Evolutionary conservation across 495 filamentous ascomycete genomes (phyloP).

Genomic region (Hyaloscypha finlandica): DNA sequence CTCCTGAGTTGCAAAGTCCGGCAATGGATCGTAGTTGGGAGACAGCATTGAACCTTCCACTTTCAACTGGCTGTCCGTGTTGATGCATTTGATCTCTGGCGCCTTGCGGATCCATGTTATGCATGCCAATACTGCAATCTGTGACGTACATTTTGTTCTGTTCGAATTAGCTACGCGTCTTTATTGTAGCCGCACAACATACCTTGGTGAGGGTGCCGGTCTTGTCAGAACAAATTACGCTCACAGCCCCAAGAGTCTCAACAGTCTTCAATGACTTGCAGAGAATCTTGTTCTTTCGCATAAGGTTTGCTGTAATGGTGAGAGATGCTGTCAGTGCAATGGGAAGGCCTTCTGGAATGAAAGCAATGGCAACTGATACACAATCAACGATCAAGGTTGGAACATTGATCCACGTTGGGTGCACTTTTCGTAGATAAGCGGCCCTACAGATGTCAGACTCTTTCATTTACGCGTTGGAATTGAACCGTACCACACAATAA

Average conservation of each 20-base stretch:
- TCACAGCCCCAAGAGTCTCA: constrained; percentile 68
- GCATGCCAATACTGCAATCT: constrained; percentile 49
- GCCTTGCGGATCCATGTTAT: constrained; percentile 40
- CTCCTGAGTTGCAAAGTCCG: constrained; percentile 68
- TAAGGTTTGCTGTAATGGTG: constrained; percentile 43
- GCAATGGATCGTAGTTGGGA: constrained; percentile 52
- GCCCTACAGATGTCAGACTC: constrained; percentile 43
- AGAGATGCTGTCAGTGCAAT: constrained; percentile 64
- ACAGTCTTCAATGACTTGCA: constrained; percentile 44
- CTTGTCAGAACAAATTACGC: constrained; percentile 61
- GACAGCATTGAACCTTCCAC: constrained; percentile 33
- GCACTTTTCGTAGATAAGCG: constrained; percentile 58
- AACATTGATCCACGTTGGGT: constrained; percentile 68
- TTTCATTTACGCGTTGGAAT: background rate
- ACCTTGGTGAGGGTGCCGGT: constrained; percentile 42
- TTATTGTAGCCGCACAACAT: background rate
- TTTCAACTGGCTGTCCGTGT: background rate
- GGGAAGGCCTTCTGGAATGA: constrained; percentile 72
- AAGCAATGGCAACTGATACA: constrained; percentile 69
- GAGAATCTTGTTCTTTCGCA: constrained; percentile 41
- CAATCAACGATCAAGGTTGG: constrained; percentile 65
- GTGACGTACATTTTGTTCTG: constrained; percentile 64
- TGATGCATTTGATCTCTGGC: constrained; percentile 43
- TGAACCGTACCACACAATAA: constrained; percentile 55
- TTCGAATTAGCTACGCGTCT: background rate